Base-by-base conservation (phyloP, 352 stramenopile genomes). In the Pythium vanterpoolii region DNA sequence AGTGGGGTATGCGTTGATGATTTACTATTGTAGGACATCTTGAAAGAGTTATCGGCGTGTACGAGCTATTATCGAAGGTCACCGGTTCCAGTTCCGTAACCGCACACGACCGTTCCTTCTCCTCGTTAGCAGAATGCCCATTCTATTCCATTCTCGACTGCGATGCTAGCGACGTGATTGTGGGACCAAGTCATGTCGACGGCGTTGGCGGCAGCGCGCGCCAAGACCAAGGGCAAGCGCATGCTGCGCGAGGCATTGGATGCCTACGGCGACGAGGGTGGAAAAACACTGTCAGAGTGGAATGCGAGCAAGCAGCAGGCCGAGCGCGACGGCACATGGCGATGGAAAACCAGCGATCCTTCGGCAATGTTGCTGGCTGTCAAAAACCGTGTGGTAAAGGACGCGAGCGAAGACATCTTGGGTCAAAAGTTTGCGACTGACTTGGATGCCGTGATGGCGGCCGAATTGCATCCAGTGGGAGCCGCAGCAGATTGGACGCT, bases 191-290 rank as follows among this genome's bases (percentile, higher is more conserved):
- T 19, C 33, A 91, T 91, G 82, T 83, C 82, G 49, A 89, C 76
- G 3, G 72, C 77, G 26, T 21, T 89, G 10, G 72, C 71, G n/a
- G 77, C 79, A 5, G 81, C 77, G 9, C 72, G 74, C 5, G 76
- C 79, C 16, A 87, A 88, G 62, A 90, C 82, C 9, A 76, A 78
- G 33, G 79, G 79, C 36, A 89, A 88, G 62, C 74, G 71, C 19
- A 81, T 89, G 69, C 67, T 92, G 7, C 69, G 70, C 5, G 72
- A 89, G 21, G 74, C 80, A 5, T 62, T 90, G 1, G 64, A 76
- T 24, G 60, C 43, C 13, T 71, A 73, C 42, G 69, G 65, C 13
- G 57, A 58, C 33, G 62, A 65, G 16, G n/a, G n/a, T n/a, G 50
- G 36, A 34, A 50, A 62, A 31, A 62, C 62, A 5, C 38, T 69